phyloP scores from a whole-genome alignment of 176 grass and related monocot species.

The Musa schizocarpa region DNA sequence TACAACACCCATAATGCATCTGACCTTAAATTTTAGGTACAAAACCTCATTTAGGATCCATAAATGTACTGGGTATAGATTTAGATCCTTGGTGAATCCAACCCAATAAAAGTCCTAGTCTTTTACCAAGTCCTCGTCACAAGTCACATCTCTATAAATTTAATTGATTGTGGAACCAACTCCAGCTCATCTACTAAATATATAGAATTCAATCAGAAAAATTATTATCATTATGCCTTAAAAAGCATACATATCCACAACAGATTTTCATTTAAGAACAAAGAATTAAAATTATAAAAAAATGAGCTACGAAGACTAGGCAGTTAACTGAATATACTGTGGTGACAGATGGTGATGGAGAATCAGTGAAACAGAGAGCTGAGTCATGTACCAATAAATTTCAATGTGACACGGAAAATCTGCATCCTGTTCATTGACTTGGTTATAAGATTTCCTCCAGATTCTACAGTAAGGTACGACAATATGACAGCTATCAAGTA shows the following conservation, averaged over 20 bases:
- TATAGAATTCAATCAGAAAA: too few relatives aligned
- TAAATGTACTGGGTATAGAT: not conserved
- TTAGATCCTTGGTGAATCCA: not conserved
- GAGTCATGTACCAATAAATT: constrained; percentile 1
- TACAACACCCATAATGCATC: too few relatives aligned
- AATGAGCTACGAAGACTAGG: not conserved
- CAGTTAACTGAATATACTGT: not conserved
- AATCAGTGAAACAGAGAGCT: constrained; percentile 7
- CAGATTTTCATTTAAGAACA: too few relatives aligned
- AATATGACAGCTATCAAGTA: constrained; percentile 63
- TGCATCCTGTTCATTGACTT: constrained; percentile 8
- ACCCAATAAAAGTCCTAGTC: not conserved
- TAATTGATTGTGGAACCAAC: not conserved
- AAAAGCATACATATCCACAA: too few relatives aligned
- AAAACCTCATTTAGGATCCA: not conserved
- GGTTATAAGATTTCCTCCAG: constrained; percentile 1
- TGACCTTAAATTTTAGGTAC: not conserved
- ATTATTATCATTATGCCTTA: too few relatives aligned
- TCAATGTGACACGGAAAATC: constrained; percentile 5
- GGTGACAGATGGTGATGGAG: constrained; percentile 18
- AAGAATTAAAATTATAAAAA: not conserved
- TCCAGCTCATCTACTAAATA: not conserved
- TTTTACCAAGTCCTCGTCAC: not conserved
- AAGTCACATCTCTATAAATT: not conserved
- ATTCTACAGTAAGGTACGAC: not conserved